Evolutionary conservation across 345 rosid species (phyloP).

Genomic region (Mallotus nudiflorus): DNA sequence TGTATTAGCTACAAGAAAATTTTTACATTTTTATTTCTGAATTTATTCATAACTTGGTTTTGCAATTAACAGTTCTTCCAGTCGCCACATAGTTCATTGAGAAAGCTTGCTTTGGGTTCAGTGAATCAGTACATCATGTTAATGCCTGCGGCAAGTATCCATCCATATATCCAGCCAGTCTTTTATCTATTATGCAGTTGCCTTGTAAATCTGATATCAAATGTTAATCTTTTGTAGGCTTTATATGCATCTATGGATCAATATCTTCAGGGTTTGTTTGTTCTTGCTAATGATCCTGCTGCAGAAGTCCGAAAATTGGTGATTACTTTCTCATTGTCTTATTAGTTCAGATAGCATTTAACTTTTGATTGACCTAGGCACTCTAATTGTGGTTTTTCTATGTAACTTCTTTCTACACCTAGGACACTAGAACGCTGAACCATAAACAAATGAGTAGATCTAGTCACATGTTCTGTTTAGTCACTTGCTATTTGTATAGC

Average conservation of each 20-base stretch:
- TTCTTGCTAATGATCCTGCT: constrained; percentile 75
- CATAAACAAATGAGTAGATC: too few species aligned
- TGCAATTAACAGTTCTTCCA: constrained; percentile 73
- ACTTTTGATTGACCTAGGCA: too few species aligned
- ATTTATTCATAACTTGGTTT: constrained; percentile 16
- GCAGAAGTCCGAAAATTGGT: constrained; percentile 74
- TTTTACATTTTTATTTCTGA: background rate
- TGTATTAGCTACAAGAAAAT: too few species aligned
- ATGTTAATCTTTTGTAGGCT: constrained; percentile 50
- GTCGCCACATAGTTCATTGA: constrained; percentile 78
- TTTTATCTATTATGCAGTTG: too few species aligned
- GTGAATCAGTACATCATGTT: constrained; percentile 83
- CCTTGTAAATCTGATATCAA: constrained; percentile 5
- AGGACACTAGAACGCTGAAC: too few species aligned
- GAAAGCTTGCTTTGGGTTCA: constrained; percentile 83
- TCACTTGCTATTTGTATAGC: background rate
- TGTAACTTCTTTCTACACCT: too few species aligned
- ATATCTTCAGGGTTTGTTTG: constrained; percentile 87
- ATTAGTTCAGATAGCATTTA: background rate
- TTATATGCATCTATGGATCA: constrained; percentile 49
- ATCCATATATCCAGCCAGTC: background rate
- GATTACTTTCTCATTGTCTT: constrained; percentile 21
- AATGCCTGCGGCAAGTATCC: constrained; percentile 91
- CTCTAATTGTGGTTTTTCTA: too few species aligned
- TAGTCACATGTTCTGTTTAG: background rate